phyloP scores from a whole-genome alignment of 495 filamentous ascomycete genomes.

The Parathielavia appendiculata region DNA sequence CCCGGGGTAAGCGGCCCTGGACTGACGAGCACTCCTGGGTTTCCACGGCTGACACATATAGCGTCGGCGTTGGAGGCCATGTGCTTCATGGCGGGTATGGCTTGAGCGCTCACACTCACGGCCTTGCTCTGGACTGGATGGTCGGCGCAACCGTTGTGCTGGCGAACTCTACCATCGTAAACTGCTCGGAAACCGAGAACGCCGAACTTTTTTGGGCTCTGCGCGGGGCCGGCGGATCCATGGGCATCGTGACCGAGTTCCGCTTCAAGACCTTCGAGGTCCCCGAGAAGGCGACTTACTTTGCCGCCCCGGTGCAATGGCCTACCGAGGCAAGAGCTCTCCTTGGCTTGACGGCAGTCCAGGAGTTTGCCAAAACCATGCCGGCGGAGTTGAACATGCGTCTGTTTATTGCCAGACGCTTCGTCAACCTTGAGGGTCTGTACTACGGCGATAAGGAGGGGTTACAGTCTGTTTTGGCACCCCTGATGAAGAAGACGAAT shows the following conservation, averaged over 20 bases:
- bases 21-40: neutral
- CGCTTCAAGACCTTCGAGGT: conserved; percentile 42
- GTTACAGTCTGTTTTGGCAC: conserved; percentile 32
- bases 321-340: conserved; percentile 22
- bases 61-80: conserved; percentile 43
- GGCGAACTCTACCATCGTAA: conserved; percentile 40
- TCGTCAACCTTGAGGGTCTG: conserved; percentile 41
- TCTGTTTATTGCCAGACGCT: conserved; percentile 36
- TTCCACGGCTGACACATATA: conserved; percentile 18
- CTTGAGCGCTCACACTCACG: conserved; percentile 42
- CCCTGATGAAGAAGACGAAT: conserved; percentile 34
- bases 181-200: conserved; percentile 39
- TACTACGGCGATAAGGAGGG: conserved; percentile 39
- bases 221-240: conserved; percentile 40
- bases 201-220: conserved; percentile 46
- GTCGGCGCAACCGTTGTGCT: conserved; percentile 40
- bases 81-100: conserved; percentile 43
- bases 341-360: conserved; percentile 32
- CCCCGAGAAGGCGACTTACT: conserved; percentile 40
- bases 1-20: conserved; percentile 32
- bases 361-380: conserved; percentile 41
- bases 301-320: conserved; percentile 35
- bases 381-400: conserved; percentile 44
- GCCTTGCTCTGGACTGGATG: conserved; percentile 44
- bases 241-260: conserved; percentile 42